Evolutionary conservation across 768 basidiomycete species (phyloP), one percentile per base, ranked within the genome.

Genomic region (Naganishia kalamii): DNA sequence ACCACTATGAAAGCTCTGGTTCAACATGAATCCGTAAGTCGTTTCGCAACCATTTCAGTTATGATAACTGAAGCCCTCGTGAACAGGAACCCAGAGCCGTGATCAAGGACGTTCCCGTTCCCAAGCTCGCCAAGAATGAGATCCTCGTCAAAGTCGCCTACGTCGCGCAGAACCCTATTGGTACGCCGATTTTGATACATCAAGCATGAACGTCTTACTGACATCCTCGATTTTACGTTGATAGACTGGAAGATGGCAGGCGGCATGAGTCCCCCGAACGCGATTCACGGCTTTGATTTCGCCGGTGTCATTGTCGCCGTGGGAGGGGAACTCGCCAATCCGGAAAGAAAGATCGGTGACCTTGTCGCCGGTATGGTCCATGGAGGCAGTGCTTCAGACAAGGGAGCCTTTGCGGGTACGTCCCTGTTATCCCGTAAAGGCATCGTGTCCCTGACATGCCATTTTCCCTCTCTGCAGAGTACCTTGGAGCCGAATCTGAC

Each of bases 71-170:
- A 15, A 57, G 25, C 37, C 41, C 7, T 33, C 21, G 30, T 47
- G 21, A 30, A 49, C 44, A 70, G 71, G 69, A 63, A 7, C 66
- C 66, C 29, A 69, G 50, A 46, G 51, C 60, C 17, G 17, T 60
- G 3, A 64, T 75, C 29, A 60, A 66, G 35, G 67, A 69, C 15
- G 41, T 70, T 12, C 50, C 69, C 12, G 66, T 70, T 8, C 71
- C 70, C 21, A 48, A 51, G 15, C 61, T 65, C 21, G 63, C 54
- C 17, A 49, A 68, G 19, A 66, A 72, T 33, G 70, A 76, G n/a
- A 67, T 76, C 12, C 60, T 76, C 8, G 61, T 76, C 68, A 74
- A 76, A 57, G 69, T 72, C 27, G 68, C 67, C 33, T 72, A 72
- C 65, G 68, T 68, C 23, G 68, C 72, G 15, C 65, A 62, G 49